Conservation (phyloP, 1,284 basidiomycete genomes). For the Veloboletus limbatus region DNA sequence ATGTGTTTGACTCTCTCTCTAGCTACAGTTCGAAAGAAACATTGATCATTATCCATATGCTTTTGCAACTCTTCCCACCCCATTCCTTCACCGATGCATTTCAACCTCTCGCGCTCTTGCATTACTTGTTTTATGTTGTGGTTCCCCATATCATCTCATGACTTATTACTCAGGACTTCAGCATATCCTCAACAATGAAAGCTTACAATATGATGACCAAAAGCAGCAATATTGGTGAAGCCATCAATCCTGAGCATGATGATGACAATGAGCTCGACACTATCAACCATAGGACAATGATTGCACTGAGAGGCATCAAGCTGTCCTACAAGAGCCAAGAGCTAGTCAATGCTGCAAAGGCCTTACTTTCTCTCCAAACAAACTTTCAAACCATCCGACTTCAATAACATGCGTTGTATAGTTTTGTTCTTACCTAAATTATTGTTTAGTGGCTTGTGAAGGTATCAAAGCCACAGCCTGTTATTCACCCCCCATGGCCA, state of each 20-base stretch:
- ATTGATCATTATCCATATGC: neutral
- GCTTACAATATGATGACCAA: neutral
- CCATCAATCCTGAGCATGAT: neutral
- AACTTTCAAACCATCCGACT: too few relatives aligned
- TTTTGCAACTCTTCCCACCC: neutral
- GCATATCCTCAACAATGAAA: neutral
- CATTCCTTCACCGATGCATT: neutral
- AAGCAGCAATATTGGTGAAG: neutral
- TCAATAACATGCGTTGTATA: too few relatives aligned
- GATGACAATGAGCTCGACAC: neutral
- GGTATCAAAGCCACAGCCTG: too few relatives aligned
- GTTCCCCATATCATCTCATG: neutral
- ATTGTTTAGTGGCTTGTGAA: too few relatives aligned
- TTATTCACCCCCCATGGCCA: too few relatives aligned
- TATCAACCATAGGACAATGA: neutral
- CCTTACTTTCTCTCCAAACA: too few relatives aligned
- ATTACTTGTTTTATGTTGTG: neutral
- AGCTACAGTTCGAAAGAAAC: neutral
- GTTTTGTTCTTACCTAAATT: too few relatives aligned
- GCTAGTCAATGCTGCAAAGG: too few relatives aligned
- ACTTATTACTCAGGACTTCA: neutral
- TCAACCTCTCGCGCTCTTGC: neutral
- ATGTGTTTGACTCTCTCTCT: too few relatives aligned
- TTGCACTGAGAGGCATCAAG: too few relatives aligned
- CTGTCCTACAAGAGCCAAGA: too few relatives aligned